These are phyloP conservation scores for Luffa aegyptiaca DNA, from an alignment of 306 rosid species.

Conservation along the genomic window DNA sequence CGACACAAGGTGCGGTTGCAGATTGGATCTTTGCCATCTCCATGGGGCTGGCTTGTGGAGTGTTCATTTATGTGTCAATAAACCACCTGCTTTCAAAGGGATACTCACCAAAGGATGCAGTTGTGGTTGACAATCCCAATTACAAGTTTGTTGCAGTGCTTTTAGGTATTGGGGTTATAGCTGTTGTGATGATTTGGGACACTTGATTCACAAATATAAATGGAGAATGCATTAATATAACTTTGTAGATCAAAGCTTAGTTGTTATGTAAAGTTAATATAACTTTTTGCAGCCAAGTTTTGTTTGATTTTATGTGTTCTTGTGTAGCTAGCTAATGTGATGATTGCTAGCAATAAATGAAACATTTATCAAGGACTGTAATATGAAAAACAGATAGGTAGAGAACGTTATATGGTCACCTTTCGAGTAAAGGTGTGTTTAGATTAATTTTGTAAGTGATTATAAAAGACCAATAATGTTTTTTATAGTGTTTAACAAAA, in stretches of 20 bases:
- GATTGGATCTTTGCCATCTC: conserved; percentile 80
- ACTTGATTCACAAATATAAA: conserved; percentile 16
- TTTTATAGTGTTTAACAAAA: too few species aligned
- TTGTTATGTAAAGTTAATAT: not conserved
- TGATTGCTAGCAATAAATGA: not conserved
- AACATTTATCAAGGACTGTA: not conserved
- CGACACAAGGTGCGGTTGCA: conserved; percentile 49
- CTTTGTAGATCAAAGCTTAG: not conserved
- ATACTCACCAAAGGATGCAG: conserved; percentile 25
- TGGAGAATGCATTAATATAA: not conserved
- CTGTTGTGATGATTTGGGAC: conserved; percentile 87
- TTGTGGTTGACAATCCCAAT: conserved; percentile 28
- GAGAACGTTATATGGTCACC: too few species aligned
- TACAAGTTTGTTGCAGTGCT: conserved; percentile 49
- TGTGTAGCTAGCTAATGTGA: not conserved
- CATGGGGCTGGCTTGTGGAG: conserved; percentile 73
- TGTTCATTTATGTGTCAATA: conserved; percentile 65
- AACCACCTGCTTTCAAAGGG: conserved; percentile 69
- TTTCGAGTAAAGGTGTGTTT: too few species aligned
- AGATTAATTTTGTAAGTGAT: too few species aligned
- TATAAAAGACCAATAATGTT: too few species aligned
- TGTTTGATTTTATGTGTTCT: not conserved
- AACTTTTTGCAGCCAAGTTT: not conserved
- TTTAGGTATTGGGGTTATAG: conserved; percentile 56
- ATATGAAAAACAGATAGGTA: not conserved